Evolutionary conservation across 495 filamentous ascomycete species (phyloP), one percentile per base, ranked within the genome.

Genomic region (Podospora fimiseda): DNA sequence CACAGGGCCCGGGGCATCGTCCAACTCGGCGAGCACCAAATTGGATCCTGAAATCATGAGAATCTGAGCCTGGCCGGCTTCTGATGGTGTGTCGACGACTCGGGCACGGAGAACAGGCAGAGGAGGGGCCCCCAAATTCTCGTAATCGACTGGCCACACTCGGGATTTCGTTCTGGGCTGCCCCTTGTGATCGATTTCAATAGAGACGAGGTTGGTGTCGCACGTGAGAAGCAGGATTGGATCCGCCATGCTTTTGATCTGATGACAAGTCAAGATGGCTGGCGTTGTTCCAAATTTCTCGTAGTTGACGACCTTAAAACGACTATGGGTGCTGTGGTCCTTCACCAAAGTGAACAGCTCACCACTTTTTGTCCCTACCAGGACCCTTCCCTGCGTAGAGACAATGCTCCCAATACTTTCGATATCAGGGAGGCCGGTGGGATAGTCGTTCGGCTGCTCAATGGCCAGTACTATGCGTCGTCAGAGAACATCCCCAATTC

Each of bases 11-110:
- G 71, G 66, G 5, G 62, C 60, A 9, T 64, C 58, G 42, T 78
- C 70, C 18, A 85, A 50, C n/a, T 74, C 68, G 14, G 75, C 70
- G 13, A 84, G 58, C 21, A 82, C 56, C 2, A 83, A 56, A 20
- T 71, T 70, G n/a, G 70, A 38, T 0, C 74, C 77, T 1, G 70
- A 56, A 38, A 74, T 38, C 55, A 77, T 63, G 15, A 74, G 60
- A n/a, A 74, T 51, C 3, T 60, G 51, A 1, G 53, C 63, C 5
- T 55, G 53, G 18, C 62, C 58, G 7, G 58, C 58, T 7, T 60
- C 52, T 9, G 54, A 55, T 1, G 70, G 50, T 19, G 65, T 45
- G 15, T 71, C 55, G 16, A 71, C 58, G 2, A 64, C 62, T 30
- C 62, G 60, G 19, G 51, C 59, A 27, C 50, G 60, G 11, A 65